Evolutionary conservation across 2,329 filamentous ascomycete species (phyloP).

Genomic region (Stachybotrys chlorohalonatus): DNA sequence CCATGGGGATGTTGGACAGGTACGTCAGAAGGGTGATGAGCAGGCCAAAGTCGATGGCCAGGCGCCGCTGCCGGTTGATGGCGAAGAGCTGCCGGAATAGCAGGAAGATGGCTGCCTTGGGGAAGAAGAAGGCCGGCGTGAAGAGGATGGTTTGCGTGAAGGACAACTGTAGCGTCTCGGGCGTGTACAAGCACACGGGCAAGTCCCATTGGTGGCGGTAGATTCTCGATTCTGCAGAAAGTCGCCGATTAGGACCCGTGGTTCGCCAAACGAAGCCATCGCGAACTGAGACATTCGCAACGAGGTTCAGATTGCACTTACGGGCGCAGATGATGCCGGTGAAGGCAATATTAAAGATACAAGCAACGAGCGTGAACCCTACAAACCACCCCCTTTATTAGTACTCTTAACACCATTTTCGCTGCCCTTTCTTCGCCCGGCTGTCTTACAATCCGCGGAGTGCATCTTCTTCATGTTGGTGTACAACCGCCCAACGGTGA

Average conservation of each 20-base stretch:
- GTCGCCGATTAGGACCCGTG: background rate
- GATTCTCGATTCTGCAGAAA: background rate
- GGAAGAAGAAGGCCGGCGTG: slow-evolving; percentile 7
- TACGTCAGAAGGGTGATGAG: slow-evolving; percentile 5
- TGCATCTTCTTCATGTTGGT: background rate
- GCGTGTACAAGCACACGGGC: slow-evolving; percentile 5
- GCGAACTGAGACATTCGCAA: no score
- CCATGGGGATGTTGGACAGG: slow-evolving; percentile 2
- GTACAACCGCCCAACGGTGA: background rate
- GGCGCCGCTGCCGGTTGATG: slow-evolving; percentile 1
- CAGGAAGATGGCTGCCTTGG: slow-evolving; percentile 9
- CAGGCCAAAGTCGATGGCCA: slow-evolving; percentile 7
- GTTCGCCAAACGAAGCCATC: background rate
- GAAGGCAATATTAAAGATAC: background rate
- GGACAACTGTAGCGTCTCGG: background rate
- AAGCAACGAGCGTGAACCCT: background rate
- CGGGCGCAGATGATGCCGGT: background rate
- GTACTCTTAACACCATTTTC: background rate
- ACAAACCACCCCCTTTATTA: background rate
- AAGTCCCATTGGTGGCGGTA: slow-evolving; percentile 7
- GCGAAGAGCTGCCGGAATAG: slow-evolving; percentile 9
- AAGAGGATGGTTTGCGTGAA: slow-evolving; percentile 6
- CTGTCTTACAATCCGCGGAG: background rate
- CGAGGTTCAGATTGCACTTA: background rate
- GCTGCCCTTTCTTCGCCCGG: background rate